phyloP scores from a whole-genome alignment of 208 protist species.

The Angomonas ambiguus region DNA sequence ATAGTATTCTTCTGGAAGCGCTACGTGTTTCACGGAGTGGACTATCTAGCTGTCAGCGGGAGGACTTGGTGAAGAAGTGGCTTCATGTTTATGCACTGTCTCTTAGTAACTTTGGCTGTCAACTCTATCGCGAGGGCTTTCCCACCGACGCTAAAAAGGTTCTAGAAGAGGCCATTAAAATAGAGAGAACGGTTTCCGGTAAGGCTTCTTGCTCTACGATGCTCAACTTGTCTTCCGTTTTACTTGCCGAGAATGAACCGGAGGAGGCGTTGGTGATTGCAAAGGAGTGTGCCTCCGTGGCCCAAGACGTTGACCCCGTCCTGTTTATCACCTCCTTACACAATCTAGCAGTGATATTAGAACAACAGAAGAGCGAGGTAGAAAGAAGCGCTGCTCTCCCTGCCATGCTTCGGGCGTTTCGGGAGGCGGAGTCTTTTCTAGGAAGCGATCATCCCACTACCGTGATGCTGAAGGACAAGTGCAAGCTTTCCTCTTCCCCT shows the following conservation, averaged over 20 bases:
- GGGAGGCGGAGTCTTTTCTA: conserved; percentile 44
- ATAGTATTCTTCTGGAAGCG: conserved; percentile 25
- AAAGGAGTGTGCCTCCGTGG: conserved; percentile 49
- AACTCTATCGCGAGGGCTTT: conserved; percentile 51
- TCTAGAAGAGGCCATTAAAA: conserved; percentile 41
- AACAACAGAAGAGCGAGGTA: conserved; percentile 35
- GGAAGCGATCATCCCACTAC: conserved; percentile 70
- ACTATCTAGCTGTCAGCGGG: background rate
- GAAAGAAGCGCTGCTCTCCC: conserved; percentile 43
- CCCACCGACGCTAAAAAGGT: conserved; percentile 38
- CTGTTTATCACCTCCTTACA: conserved; percentile 78
- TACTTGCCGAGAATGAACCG: conserved; percentile 40
- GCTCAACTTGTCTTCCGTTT: conserved; percentile 79
- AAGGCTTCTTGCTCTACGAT: conserved; percentile 80
- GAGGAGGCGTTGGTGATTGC: conserved; percentile 64
- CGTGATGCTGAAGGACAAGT: conserved; percentile 56
- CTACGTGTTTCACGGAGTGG: conserved; percentile 23
- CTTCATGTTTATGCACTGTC: conserved; percentile 63
- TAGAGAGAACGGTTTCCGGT: conserved; percentile 56
- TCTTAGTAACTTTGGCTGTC: conserved; percentile 79
- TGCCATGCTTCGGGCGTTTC: conserved; percentile 71
- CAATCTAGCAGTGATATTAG: conserved; percentile 76
- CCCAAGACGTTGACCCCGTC: conserved; percentile 48
- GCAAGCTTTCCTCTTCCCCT: conserved; percentile 44
- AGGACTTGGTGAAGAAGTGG: conserved; percentile 29